A percentile compares a stretch with the other conserved stretches of the same genome.
Evolutionary conservation across 2,329 filamentous ascomycete species (phyloP).

Genomic region (Acephala macrosclerotiorum): DNA sequence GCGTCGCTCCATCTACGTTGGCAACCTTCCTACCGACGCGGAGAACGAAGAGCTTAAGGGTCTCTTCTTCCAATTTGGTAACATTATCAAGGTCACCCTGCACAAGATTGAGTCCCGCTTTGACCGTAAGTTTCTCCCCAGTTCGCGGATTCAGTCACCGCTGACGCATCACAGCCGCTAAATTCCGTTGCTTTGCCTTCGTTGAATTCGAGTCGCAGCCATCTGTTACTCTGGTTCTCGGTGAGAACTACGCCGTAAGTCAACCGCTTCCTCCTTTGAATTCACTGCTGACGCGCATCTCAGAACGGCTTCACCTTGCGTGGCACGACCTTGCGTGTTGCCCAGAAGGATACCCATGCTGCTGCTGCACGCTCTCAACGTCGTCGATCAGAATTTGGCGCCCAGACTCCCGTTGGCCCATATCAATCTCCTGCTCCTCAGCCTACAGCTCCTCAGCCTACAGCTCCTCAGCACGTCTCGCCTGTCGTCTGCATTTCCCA

Average conservation of each 20-base stretch:
- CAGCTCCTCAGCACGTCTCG: too few relatives aligned
- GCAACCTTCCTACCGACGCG: slow-evolving; percentile 50
- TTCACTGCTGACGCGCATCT: slow-evolving; percentile 5
- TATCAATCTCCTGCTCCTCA: slow-evolving; percentile 31
- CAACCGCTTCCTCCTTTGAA: slow-evolving; percentile 1
- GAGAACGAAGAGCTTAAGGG: slow-evolving; percentile 47
- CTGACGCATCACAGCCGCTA: slow-evolving; percentile 37
- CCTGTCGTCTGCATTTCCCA: slow-evolving; percentile 28
- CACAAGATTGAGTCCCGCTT: slow-evolving; percentile 42
- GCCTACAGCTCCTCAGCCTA: slow-evolving; percentile 17
- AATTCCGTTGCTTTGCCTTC: slow-evolving; percentile 46
- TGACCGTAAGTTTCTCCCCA: slow-evolving; percentile 34
- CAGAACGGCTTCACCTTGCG: slow-evolving; percentile 37
- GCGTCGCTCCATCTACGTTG: slow-evolving; percentile 56
- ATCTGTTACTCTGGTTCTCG: slow-evolving; percentile 35
- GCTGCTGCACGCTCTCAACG: slow-evolving; percentile 22
- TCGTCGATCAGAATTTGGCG: slow-evolving; percentile 13
- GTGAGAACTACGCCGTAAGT: slow-evolving; percentile 34
- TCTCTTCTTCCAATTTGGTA: slow-evolving; percentile 49
- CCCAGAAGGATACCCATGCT: slow-evolving; percentile 42
- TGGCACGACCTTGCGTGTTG: slow-evolving; percentile 39
- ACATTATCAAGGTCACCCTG: slow-evolving; percentile 42
- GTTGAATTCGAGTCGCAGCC: slow-evolving; percentile 41
- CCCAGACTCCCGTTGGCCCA: slow-evolving; percentile 18
- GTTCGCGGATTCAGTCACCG: not conserved